These are phyloP conservation scores for Sporothrix curviconia DNA, from an alignment of 2,329 filamentous ascomycete species.

Conservation along the genomic window DNA sequence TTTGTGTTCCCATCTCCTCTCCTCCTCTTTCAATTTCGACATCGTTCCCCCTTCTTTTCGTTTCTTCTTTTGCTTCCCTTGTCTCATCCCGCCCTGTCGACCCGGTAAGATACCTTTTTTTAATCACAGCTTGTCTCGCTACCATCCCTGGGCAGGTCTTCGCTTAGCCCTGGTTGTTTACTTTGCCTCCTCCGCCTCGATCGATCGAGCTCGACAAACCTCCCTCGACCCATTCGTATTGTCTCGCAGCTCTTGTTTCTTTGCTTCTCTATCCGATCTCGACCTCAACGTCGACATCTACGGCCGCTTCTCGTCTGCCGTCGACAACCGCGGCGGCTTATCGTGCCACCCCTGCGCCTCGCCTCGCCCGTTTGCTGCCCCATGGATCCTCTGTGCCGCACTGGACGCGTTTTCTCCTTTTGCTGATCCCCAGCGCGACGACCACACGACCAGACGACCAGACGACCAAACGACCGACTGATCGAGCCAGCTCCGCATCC, in stretches of 20 bases:
- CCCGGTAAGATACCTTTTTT: neutral
- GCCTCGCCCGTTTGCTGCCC: neutral
- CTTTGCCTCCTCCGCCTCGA: neutral
- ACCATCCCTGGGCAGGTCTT: neutral
- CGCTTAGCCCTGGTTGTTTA: constrained; percentile 5
- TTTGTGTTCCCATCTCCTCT: neutral
- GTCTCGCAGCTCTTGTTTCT: neutral
- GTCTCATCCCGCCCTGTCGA: neutral
- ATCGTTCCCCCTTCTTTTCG: neutral
- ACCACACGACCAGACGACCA: too few species aligned
- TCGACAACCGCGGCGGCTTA: neutral
- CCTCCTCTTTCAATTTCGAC: neutral
- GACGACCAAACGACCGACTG: neutral
- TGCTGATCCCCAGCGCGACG: too few species aligned
- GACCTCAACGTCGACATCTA: neutral
- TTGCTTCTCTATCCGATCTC: too few species aligned
- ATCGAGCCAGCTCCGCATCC: neutral
- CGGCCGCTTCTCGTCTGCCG: neutral
- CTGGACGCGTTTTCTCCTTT: neutral
- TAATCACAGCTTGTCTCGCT: constrained; percentile 4
- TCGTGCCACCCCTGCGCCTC: neutral
- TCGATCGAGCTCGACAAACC: neutral
- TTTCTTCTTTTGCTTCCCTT: neutral
- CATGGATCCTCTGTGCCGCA: constrained; percentile 9
- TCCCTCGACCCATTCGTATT: neutral